A percentile compares a stretch with the other conserved stretches of the same genome.
Conservation (phyloP, 1,284 basidiomycete species). For the Psilocybe mexicana region DNA sequence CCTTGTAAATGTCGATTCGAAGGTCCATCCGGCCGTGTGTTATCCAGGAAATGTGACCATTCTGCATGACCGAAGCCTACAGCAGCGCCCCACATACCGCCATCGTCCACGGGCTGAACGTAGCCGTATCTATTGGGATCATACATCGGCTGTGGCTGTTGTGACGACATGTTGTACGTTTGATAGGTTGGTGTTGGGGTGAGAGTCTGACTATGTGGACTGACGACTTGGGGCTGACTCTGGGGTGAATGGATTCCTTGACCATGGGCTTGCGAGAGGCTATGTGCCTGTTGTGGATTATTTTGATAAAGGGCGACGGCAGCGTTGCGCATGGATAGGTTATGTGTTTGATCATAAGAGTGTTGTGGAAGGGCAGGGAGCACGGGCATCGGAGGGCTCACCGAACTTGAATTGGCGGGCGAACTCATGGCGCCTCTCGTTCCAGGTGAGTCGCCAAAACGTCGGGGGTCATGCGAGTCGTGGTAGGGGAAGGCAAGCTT, state of each 20-base stretch:
- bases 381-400: conserved; percentile 44
- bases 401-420: conserved; percentile 43
- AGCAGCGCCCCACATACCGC: conserved; percentile 60
- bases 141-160: conserved; percentile 32
- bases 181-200: conserved; percentile 23
- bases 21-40: conserved; percentile 37
- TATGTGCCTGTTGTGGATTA: conserved; percentile 11
- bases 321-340: conserved; percentile 34
- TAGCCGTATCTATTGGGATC: conserved; percentile 41
- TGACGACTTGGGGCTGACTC: conserved; percentile 32
- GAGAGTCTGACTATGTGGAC: conserved; percentile 17
- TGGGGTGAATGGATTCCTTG: conserved; percentile 35
- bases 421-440: conserved; percentile 35
- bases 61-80: conserved; percentile 62
- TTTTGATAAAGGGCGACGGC: conserved; percentile 23
- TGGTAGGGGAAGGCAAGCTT: conserved; percentile 80
- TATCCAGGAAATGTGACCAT: conserved; percentile 52
- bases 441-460: conserved; percentile 49
- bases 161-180: conserved; percentile 13
- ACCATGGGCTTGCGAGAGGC: conserved; percentile 19
- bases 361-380: conserved; percentile 36
- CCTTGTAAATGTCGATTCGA: conserved; percentile 34
- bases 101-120: conserved; percentile 44
- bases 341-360: conserved; percentile 36
- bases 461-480: conserved; percentile 58